phyloP scores from a whole-genome alignment of 495 filamentous ascomycete species.

The Staphylotrichum tortipilum region DNA sequence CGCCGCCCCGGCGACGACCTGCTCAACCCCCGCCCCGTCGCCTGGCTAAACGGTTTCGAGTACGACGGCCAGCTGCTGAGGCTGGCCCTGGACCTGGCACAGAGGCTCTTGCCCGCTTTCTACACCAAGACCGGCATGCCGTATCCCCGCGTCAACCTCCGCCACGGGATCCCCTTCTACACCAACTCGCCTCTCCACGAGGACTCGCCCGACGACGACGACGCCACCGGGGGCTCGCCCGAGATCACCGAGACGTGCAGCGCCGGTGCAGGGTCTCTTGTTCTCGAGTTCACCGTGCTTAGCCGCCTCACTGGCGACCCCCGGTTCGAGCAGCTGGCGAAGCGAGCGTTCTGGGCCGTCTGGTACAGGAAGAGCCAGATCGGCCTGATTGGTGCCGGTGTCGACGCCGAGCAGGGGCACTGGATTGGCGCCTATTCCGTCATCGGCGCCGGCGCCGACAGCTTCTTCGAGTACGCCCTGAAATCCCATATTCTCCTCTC shows the following conservation, averaged over 20 bases:
- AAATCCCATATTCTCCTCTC: slow-evolving; percentile 89
- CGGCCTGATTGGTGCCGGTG: slow-evolving; percentile 81
- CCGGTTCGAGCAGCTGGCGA: slow-evolving; percentile 79
- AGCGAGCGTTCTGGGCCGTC: slow-evolving; percentile 89
- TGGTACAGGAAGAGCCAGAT: slow-evolving; percentile 80
- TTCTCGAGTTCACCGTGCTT: slow-evolving; percentile 84
- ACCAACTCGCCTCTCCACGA: slow-evolving; percentile 64
- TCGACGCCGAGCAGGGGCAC: slow-evolving; percentile 83
- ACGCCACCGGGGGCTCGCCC: slow-evolving; percentile 29
- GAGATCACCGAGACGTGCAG: slow-evolving; percentile 95
- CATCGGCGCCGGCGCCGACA: slow-evolving; percentile 91
- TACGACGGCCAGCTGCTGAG: slow-evolving; percentile 87
- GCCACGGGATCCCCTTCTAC: slow-evolving; percentile 87
- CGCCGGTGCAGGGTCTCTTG: slow-evolving; percentile 87
- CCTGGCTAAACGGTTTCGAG: slow-evolving; percentile 67
- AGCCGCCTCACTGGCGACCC: slow-evolving; percentile 82
- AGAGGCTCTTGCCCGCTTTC: slow-evolving; percentile 82
- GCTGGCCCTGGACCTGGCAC: slow-evolving; percentile 73
- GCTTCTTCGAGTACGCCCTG: slow-evolving; percentile 96
- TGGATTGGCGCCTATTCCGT: slow-evolving; percentile 85
- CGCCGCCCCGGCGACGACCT: slow-evolving; percentile 24
- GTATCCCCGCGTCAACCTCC: slow-evolving; percentile 89
- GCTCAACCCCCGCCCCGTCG: slow-evolving; percentile 44
- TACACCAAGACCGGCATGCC: slow-evolving; percentile 81
- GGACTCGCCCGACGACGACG: slow-evolving; percentile 16